phyloP scores from a whole-genome alignment of 2,329 filamentous ascomycete genomes.

The Phaeosphaeria sp. region DNA sequence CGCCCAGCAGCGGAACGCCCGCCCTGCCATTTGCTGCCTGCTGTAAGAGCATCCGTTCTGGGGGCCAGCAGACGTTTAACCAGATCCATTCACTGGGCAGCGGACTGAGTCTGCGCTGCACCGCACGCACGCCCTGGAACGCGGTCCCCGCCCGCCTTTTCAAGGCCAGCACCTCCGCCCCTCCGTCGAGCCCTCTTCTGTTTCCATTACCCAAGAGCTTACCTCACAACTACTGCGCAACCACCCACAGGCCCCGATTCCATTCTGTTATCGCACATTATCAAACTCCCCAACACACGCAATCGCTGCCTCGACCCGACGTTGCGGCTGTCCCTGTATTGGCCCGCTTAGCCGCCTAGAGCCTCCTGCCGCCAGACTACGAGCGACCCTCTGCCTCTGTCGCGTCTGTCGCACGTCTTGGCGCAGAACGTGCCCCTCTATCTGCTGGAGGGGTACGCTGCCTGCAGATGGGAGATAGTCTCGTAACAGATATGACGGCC shows the following conservation, averaged over 20 bases:
- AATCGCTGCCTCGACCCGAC: slow-evolving; percentile 42
- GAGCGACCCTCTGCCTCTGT: slow-evolving; percentile 26
- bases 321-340: slow-evolving; percentile 38
- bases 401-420: slow-evolving; percentile 45
- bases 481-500: slow-evolving; percentile 53
- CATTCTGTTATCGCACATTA: slow-evolving; percentile 53
- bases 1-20: slow-evolving; percentile 21
- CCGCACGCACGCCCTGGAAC: slow-evolving; percentile 9
- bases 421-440: slow-evolving; percentile 45
- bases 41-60: slow-evolving; percentile 15
- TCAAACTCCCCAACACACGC: slow-evolving; percentile 48
- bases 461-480: slow-evolving; percentile 60
- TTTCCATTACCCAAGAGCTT: slow-evolving; percentile 59
- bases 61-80: slow-evolving; percentile 24
- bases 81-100: neutral
- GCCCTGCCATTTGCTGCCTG: slow-evolving; percentile 31
- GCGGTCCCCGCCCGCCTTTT: slow-evolving; percentile 41
- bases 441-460: slow-evolving; percentile 50
- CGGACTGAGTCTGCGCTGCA: neutral
- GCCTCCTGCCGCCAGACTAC: slow-evolving; percentile 28
- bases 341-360: slow-evolving; percentile 48
- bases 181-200: slow-evolving; percentile 36
- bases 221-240: slow-evolving; percentile 54
- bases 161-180: slow-evolving; percentile 44
- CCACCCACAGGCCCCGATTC: slow-evolving; percentile 41